Evolutionary conservation across 768 basidiomycete species (phyloP).

Genomic region (Nidularia sp.): DNA sequence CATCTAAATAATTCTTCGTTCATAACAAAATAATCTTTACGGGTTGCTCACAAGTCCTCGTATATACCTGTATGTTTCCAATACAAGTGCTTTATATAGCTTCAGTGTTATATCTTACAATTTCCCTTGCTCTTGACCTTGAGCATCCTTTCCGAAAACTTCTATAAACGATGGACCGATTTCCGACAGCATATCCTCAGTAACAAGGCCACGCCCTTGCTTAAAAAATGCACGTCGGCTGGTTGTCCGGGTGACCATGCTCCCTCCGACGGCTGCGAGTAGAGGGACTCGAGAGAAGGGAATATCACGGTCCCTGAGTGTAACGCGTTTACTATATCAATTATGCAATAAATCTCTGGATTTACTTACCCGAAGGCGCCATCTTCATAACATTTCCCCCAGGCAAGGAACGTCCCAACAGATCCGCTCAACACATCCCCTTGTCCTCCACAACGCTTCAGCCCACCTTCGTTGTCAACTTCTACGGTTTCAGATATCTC

Average conservation of each 20-base stretch:
- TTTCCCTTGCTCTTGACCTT: slow-evolving; percentile 32
- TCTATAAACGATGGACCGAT: slow-evolving; percentile 69
- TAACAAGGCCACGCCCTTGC: slow-evolving; percentile 78
- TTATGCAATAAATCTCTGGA: neutral
- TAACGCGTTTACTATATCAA: neutral
- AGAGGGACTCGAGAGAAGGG: slow-evolving; percentile 70
- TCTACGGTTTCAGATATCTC: slow-evolving; percentile 56
- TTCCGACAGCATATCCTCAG: slow-evolving; percentile 70
- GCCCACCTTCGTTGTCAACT: slow-evolving; percentile 71
- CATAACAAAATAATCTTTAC: no score
- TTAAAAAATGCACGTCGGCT: slow-evolving; percentile 73
- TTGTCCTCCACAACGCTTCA: slow-evolving; percentile 94
- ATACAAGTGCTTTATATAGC: no score
- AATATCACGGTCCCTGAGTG: slow-evolving; percentile 45
- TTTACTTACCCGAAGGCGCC: slow-evolving; percentile 70
- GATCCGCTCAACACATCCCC: slow-evolving; percentile 90
- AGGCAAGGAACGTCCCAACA: slow-evolving; percentile 88
- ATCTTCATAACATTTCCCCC: slow-evolving; percentile 91
- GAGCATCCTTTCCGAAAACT: slow-evolving; percentile 55
- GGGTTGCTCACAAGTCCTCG: no score
- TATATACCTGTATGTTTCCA: no score
- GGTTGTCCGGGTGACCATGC: slow-evolving; percentile 83
- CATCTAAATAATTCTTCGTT: no score
- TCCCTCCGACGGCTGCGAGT: slow-evolving; percentile 81
- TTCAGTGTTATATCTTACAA: no score